Base-by-base conservation (phyloP, 176 grass and related monocot species). In the Juncus inflexus region DNA sequence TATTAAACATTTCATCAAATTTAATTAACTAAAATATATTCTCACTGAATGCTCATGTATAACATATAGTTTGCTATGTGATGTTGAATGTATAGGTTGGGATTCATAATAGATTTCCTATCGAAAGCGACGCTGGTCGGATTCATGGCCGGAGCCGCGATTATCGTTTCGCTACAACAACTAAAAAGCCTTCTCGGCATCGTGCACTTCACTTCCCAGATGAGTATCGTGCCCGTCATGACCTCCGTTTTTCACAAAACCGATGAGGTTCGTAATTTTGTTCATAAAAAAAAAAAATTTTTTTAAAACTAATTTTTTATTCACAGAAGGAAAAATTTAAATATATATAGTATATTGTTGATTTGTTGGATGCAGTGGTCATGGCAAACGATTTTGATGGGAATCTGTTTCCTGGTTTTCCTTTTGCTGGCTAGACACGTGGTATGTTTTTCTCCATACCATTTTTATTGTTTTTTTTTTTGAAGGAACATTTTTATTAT, bases 151-250 rank as follows among this genome's bases (percentile, higher is more conserved):
- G 92, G 92, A 35, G 92, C 92, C 0, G 92, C 92, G 11, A 74
- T 97, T 50, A 97, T 97, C 61, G 92, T 97, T 37, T 81, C 79
- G 28, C 87, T 97, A 49, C 92, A 97, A 82, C 92, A 97, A 79
- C 87, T 97, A 3, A 91, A 91, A 74, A 86, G 79, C 39, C 74
- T 97, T 9, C 43, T 97, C 6, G 92, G 92, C 5, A 97, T 97
- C 67, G 77, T 83, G 35, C 92, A 97, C 75, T 97, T 97, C 85
- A 91, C 92, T 62, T 81, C 84, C 8, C 28, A 89, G 82, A 97
- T 97, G 92, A 84, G 82, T 1, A 10, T 97, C 42, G 75, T 97
- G 8, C 82, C 92, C 13, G 92, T 97, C 66, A 91, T 97, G 85
- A 79, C 63, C 39, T 91, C 92, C 79, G 83, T 91, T 41, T 77